Base-by-base conservation (phyloP, 1,284 basidiomycete genomes). In the Tylopilus orsonianus region DNA sequence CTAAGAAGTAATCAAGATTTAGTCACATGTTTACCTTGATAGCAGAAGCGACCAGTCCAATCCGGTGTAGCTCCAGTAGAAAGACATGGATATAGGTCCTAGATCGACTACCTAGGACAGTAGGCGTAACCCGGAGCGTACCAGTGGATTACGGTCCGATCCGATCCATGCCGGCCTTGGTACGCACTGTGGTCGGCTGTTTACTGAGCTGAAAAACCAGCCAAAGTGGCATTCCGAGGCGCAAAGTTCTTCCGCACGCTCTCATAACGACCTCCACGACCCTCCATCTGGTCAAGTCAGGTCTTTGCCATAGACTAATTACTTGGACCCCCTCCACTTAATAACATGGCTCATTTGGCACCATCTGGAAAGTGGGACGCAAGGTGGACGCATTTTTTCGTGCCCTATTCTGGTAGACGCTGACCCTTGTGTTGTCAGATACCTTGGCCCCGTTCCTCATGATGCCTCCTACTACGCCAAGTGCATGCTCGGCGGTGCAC, bases 401-500 rank as follows among this genome's bases (percentile, higher is more conserved):
- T 10, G 16, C 8, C 13, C 20, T 7, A 13, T 14, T 27, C 16
- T 12, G 16, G n/a, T 12, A 7, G 23, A 20, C 34, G 34, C 27
- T 55, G 24, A 55, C 1, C 8, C 38, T 23, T 90, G 41, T 60
- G 85, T 33, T 19, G 37, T 22, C 53, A 83, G 85, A 66, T 77
- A 78, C 60, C 68, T 79, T 49, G 84, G 85, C 41, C 83, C 87
- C 63, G 77, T 89, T 49, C 84, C 84, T 54, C 87, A 90, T 64
- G 86, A 90, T 61, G 38, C 71, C 48, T 72, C 72, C 37, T 90
- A 90, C 77, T 90, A 90, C 68, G 66, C 81, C 61, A 90, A 89
- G 71, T 84, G 82, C 66, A 82, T 89, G 81, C 77, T 97, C 58
- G 93, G 93, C 64, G 94, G 94, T 85, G 83, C 82, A 55, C 80